Evolutionary conservation across 768 basidiomycete species (phyloP).

Genomic region (Boletus rufocinnamomeus): DNA sequence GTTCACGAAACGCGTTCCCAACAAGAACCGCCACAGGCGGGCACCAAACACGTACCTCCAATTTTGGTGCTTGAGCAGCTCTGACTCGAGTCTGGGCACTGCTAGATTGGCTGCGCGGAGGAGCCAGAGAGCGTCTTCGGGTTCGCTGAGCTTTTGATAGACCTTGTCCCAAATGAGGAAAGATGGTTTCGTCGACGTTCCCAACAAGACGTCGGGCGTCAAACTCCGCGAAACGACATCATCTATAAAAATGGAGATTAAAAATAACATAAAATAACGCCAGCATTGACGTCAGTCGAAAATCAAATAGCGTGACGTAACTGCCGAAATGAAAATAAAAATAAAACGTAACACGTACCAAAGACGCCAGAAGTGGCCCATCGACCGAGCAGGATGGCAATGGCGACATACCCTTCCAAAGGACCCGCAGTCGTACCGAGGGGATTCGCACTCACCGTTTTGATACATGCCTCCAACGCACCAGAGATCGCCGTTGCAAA

Average conservation of each 20-base stretch:
- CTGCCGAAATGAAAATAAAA: background rate
- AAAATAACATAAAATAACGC: background rate
- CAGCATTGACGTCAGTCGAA: slow-evolving; percentile 2
- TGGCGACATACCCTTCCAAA: slow-evolving; percentile 83
- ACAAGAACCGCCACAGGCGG: background rate
- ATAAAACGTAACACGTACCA: slow-evolving; percentile 41
- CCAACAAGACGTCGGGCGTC: slow-evolving; percentile 46
- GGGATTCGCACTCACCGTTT: slow-evolving; percentile 62
- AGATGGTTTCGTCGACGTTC: slow-evolving; percentile 66
- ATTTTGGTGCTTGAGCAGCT: slow-evolving; percentile 53
- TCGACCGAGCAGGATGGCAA: slow-evolving; percentile 67
- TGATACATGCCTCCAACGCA: slow-evolving; percentile 70
- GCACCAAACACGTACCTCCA: slow-evolving; percentile 41
- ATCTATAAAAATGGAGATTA: slow-evolving; percentile 31
- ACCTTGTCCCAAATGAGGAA: slow-evolving; percentile 90
- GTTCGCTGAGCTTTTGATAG: slow-evolving; percentile 66
- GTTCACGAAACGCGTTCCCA: background rate
- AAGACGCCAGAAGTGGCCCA: slow-evolving; percentile 51
- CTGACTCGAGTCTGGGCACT: slow-evolving; percentile 46
- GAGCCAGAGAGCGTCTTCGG: slow-evolving; percentile 75
- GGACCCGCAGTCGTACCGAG: slow-evolving; percentile 62
- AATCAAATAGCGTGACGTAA: background rate
- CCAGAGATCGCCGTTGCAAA: slow-evolving; percentile 60
- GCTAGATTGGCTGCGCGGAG: slow-evolving; percentile 61
- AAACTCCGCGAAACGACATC: slow-evolving; percentile 51